A percentile compares a stretch with the other conserved stretches of the same genome.
phyloP scores from a whole-genome alignment of 805 yeast species.

The Candida ulmi region DNA sequence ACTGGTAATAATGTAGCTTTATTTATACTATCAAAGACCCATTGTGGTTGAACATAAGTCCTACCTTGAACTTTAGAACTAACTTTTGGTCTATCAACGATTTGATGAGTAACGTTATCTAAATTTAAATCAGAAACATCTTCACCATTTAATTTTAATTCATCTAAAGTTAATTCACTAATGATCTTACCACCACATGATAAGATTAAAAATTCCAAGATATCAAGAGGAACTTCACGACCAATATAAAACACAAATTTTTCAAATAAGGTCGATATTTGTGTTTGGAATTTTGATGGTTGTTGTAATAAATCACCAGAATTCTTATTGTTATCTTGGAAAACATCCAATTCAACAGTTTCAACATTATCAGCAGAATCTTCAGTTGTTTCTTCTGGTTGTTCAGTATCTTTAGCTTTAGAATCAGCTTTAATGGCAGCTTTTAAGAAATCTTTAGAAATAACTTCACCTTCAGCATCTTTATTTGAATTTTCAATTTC shows the following conservation, averaged over 20 bases:
- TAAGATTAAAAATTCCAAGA: slow-evolving; percentile 79
- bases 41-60: slow-evolving; percentile 94
- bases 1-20: slow-evolving; percentile 71
- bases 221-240: slow-evolving; percentile 92
- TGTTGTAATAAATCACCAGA: slow-evolving; percentile 67
- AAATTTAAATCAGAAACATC: slow-evolving; percentile 46
- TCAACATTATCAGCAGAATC: slow-evolving; percentile 37
- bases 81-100: slow-evolving; percentile 86
- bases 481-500: slow-evolving; percentile 16
- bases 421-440: slow-evolving; percentile 43
- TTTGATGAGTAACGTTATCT: slow-evolving; percentile 80
- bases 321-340: slow-evolving; percentile 56
- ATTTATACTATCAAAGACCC: slow-evolving; percentile 92
- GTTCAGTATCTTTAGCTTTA: slow-evolving; percentile 31
- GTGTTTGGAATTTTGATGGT: slow-evolving; percentile 55
- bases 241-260: slow-evolving; percentile 81
- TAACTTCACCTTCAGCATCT: slow-evolving; percentile 24
- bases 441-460: slow-evolving; percentile 41
- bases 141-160: slow-evolving; percentile 36
- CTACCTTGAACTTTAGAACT: slow-evolving; percentile 78
- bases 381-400: slow-evolving; percentile 29
- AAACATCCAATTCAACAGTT: slow-evolving; percentile 59
- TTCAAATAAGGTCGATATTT: slow-evolving; percentile 61
- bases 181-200: slow-evolving; percentile 83
- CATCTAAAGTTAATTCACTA: slow-evolving; percentile 85